These are phyloP conservation scores for Penicillium riverlandense DNA, from an alignment of 495 filamentous ascomycete genomes.

Conservation along the genomic window DNA sequence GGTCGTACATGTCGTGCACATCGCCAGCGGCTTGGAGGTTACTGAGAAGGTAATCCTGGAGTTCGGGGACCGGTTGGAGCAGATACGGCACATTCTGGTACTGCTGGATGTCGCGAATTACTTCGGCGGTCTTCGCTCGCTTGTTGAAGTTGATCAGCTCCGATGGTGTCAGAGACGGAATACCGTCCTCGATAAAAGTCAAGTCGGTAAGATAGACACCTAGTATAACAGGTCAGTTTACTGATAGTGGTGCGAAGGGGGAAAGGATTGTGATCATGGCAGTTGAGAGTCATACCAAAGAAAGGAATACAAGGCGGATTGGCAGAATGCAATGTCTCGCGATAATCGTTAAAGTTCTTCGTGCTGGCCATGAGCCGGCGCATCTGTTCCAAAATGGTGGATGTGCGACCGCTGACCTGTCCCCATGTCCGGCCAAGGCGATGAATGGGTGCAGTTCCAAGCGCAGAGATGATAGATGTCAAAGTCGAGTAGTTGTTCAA, in stretches of 20 bases:
- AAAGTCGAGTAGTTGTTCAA: conserved; percentile 97
- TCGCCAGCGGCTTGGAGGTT: conserved; percentile 92
- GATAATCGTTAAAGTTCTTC: conserved; percentile 96
- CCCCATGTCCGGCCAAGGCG: conserved; percentile 93
- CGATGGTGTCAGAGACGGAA: conserved; percentile 89
- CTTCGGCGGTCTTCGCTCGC: conserved; percentile 93
- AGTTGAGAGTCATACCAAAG: conserved; percentile 61
- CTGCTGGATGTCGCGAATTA: conserved; percentile 96
- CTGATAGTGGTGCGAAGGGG: not conserved
- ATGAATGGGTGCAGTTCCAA: conserved; percentile 89
- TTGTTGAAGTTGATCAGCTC: conserved; percentile 98
- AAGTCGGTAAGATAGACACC: conserved; percentile 96
- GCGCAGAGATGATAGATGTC: conserved; percentile 95
- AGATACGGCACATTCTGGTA: conserved; percentile 96
- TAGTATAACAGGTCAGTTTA: conserved; percentile 26
- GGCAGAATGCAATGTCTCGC: conserved; percentile 83
- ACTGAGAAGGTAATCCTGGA: conserved; percentile 94
- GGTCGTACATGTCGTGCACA: conserved; percentile 98
- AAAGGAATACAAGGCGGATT: conserved; percentile 98
- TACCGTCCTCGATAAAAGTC: conserved; percentile 98
- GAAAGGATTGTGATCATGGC: not conserved
- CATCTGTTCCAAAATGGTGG: conserved; percentile 76
- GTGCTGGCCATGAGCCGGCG: conserved; percentile 93
- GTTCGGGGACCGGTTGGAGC: conserved; percentile 77
- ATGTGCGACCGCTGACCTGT: conserved; percentile 79